Conservation (phyloP, 306 rosid species). For the Comarum palustre region DNA sequence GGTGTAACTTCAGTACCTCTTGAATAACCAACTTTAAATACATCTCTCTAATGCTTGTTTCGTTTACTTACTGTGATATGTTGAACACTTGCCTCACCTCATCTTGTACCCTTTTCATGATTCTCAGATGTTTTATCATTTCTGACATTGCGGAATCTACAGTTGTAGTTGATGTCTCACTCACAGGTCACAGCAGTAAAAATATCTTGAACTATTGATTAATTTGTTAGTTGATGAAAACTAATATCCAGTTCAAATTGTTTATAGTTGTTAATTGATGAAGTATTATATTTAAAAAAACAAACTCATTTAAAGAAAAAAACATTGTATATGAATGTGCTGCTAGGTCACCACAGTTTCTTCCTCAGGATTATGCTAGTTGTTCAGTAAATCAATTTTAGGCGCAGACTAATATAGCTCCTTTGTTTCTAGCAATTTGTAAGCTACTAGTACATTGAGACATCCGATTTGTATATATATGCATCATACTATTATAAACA, state of each 20-base stretch:
- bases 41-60: conserved; percentile 13
- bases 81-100: conserved; percentile 14
- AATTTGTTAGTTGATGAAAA: not conserved
- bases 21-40: conserved; percentile 15
- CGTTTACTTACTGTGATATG: not conserved
- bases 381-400: too few relatives aligned
- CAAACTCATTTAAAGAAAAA: too few relatives aligned
- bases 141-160: conserved; percentile 21
- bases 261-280: too few relatives aligned
- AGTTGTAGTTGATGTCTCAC: conserved; percentile 13
- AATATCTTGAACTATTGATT: not conserved
- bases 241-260: too few relatives aligned
- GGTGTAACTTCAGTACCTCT: conserved; percentile 17
- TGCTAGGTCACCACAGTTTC: too few relatives aligned
- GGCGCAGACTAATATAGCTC: too few relatives aligned
- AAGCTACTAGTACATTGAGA: too few relatives aligned
- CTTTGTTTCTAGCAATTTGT: too few relatives aligned
- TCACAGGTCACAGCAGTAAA: conserved; percentile 14
- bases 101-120: conserved; percentile 20
- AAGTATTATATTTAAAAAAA: too few relatives aligned
- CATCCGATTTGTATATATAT: too few relatives aligned
- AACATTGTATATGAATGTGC: too few relatives aligned
- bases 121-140: conserved; percentile 11
- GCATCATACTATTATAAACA: not conserved
- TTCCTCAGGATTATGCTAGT: too few relatives aligned